These are phyloP conservation scores for Zymoseptoria crescenta DNA, from an alignment of 2,329 filamentous ascomycete species.

Conservation along the genomic window DNA sequence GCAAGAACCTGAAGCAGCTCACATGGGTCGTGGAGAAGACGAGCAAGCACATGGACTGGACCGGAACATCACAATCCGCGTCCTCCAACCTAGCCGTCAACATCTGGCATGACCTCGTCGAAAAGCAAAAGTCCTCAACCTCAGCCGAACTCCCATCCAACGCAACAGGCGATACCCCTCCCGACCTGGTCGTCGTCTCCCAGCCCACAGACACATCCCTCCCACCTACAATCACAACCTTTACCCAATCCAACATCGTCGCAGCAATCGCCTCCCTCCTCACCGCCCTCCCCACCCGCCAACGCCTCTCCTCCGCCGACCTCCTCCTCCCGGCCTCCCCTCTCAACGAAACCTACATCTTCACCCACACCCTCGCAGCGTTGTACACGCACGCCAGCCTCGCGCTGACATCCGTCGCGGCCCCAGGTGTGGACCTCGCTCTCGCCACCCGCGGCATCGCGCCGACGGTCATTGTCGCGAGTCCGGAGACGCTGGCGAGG, in stretches of 20 bases:
- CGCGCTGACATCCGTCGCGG: conserved; percentile 81
- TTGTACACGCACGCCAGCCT: conserved; percentile 79
- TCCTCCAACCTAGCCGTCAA: conserved; percentile 68
- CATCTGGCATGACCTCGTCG: conserved; percentile 88
- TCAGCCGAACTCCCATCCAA: conserved; percentile 57
- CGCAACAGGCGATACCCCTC: conserved; percentile 45
- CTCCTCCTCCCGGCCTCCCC: conserved; percentile 79
- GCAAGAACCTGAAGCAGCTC: conserved; percentile 64
- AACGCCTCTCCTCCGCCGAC: conserved; percentile 67
- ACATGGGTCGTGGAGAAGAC: conserved; percentile 91
- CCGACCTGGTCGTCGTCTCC: conserved; percentile 58
- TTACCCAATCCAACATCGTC: conserved; percentile 78
- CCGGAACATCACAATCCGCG: conserved; percentile 70
- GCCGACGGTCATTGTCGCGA: conserved; percentile 75
- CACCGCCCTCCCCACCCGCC: conserved; percentile 63
- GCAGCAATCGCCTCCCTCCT: conserved; percentile 74
- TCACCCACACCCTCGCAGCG: conserved; percentile 72
- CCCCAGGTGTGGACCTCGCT: conserved; percentile 60
- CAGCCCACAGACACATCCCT: conserved; percentile 42
- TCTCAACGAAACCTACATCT: conserved; percentile 69
- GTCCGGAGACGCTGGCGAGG: conserved; percentile 62
- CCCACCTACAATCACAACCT: conserved; percentile 66
- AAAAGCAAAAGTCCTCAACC: conserved; percentile 55
- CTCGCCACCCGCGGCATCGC: conserved; percentile 66
- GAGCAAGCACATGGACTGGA: conserved; percentile 92